phyloP scores from a whole-genome alignment of 2,329 filamentous ascomycete genomes.

The Cucurbitaria berberidis region DNA sequence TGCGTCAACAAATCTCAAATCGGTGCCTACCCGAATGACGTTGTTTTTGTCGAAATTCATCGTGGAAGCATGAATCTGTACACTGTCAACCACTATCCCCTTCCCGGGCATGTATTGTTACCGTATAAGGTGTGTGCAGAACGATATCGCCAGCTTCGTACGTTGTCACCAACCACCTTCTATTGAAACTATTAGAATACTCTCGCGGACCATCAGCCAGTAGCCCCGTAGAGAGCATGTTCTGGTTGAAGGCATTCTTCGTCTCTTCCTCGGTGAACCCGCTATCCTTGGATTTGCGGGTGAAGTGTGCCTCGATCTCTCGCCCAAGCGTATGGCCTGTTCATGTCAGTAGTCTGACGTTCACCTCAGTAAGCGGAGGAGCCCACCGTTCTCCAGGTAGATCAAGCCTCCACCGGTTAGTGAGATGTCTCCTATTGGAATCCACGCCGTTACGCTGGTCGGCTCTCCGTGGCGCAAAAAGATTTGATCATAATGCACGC shows the following conservation, averaged over 20 bases:
- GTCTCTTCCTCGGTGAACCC: constrained; percentile 61
- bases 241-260: constrained; percentile 55
- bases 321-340: constrained; percentile 54
- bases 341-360: neutral
- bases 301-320: constrained; percentile 60
- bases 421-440: constrained; percentile 61
- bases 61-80: constrained; percentile 63
- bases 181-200: constrained; percentile 52
- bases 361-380: neutral
- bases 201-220: constrained; percentile 58
- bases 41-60: constrained; percentile 61
- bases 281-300: constrained; percentile 54
- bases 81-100: constrained; percentile 8
- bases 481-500: constrained; percentile 67
- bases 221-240: constrained; percentile 64
- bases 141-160: constrained; percentile 63
- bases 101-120: constrained; percentile 2
- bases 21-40: constrained; percentile 62
- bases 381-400: constrained; percentile 60
- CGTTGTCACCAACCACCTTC: constrained; percentile 58
- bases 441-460: constrained; percentile 63
- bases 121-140: constrained; percentile 40
- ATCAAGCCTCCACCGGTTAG: constrained; percentile 65
- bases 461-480: constrained; percentile 63
- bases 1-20: constrained; percentile 62